Conservation (phyloP, 805 yeast genomes). For the Priceomyces carsonii region DNA sequence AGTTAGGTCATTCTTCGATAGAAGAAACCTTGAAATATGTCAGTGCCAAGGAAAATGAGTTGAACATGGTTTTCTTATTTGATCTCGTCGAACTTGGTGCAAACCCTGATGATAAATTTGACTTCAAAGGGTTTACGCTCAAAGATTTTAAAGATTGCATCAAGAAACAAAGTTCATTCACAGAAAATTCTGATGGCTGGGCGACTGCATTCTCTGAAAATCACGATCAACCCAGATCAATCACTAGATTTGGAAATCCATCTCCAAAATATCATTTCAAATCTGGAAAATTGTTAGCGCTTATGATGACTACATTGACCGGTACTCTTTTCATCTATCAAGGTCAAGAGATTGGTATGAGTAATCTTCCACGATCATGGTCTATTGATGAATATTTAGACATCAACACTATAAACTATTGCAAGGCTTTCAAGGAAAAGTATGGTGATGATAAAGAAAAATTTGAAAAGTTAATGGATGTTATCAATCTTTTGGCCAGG, state of each 20-base stretch:
- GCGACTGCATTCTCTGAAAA: slow-evolving; percentile 55
- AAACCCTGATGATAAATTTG: slow-evolving; percentile 34
- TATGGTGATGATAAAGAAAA: slow-evolving; percentile 24
- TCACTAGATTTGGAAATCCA: slow-evolving; percentile 53
- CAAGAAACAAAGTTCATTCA: slow-evolving; percentile 32
- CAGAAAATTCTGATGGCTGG: slow-evolving; percentile 59
- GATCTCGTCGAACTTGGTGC: slow-evolving; percentile 40
- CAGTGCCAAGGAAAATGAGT: slow-evolving; percentile 36
- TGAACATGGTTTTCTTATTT: slow-evolving; percentile 39
- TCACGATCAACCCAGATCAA: slow-evolving; percentile 59
- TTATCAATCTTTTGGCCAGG: slow-evolving; percentile 44
- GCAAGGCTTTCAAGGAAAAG: slow-evolving; percentile 28
- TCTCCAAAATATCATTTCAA: slow-evolving; percentile 28
- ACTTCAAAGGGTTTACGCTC: slow-evolving; percentile 31
- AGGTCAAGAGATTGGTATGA: slow-evolving; percentile 63
- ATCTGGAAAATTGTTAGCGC: slow-evolving; percentile 50
- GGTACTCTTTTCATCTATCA: slow-evolving; percentile 62
- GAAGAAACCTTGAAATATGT: slow-evolving; percentile 47
- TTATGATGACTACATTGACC: slow-evolving; percentile 47
- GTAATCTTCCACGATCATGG: slow-evolving; percentile 49
- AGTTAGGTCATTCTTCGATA: slow-evolving; percentile 47
- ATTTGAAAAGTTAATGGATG: slow-evolving; percentile 29
- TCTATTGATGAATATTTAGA: slow-evolving; percentile 51
- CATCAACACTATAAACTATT: slow-evolving; percentile 47
- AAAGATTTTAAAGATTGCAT: slow-evolving; percentile 44